Base-by-base conservation (phyloP, 2,329 filamentous ascomycete species). In the Exserohilum turcica region DNA sequence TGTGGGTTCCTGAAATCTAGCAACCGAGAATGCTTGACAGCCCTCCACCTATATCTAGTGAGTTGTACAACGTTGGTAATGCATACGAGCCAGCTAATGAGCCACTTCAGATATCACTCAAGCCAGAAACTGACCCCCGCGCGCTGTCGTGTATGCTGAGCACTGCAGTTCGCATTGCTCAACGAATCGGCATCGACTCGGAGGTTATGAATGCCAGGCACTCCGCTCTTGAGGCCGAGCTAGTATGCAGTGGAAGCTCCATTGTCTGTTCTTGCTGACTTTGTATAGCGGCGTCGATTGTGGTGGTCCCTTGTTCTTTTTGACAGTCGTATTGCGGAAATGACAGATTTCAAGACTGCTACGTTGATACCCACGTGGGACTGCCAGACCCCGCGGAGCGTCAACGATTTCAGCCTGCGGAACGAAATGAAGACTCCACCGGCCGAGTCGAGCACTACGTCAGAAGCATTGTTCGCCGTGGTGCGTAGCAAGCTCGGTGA, bases 301-400 rank as follows among this genome's bases (percentile, higher is more conserved):
- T 88, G 85, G 82, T 84, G 83, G 76, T 82, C 86, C 48, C 77
- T 88, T 9, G 70, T 85, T 10, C 76, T 84, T 2, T 78, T 87
- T 6, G 86, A 88, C 54, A 71, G 79, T 37, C 79, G 82, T 3
- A 79, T 76, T 81, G 21, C 76, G 77, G 15, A 79, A 82, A 39
- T 79, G 12, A 78, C 82, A 1, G 82, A 85, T 57, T 77, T 82
- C 51, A 78, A 80, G 6, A 80, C 81, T 12, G 43, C 57, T n/a
- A 60, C 77, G 72, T 13, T 77, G 78, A 21, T 82, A 81, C 67
- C 68, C 1, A 61, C 54, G 76, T 68, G 78, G 69, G 79, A 82
- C 60, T 83, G 81, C 74, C 70, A 68, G 3, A 63, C 78, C 6
- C 82, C 82, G 0, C 73, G 78, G 5, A 82, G 83, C 46, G 70